phyloP scores from a whole-genome alignment of 2,329 filamentous ascomycete species.

The Colletotrichum eleusines region DNA sequence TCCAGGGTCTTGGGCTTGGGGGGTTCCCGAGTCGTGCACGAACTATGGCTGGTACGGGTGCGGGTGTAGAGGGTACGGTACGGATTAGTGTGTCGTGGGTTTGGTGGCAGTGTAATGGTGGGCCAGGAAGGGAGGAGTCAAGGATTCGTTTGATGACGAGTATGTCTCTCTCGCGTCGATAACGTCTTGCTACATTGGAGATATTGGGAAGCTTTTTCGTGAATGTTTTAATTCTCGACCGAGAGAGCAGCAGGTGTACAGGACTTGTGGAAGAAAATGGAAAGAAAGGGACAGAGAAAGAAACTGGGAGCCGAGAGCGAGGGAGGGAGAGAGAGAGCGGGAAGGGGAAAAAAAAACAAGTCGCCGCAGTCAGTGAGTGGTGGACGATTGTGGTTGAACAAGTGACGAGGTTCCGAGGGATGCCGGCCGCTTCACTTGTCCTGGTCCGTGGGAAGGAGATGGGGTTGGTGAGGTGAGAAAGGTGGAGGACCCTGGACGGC shows the following conservation, averaged over 20 bases:
- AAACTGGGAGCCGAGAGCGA: slow-evolving; percentile 16
- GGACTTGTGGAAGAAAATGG: background rate
- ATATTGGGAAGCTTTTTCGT: background rate
- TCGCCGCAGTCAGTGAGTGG: slow-evolving; percentile 14
- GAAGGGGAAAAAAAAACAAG: slow-evolving; percentile 9
- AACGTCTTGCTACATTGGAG: slow-evolving; percentile 32
- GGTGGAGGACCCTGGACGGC: slow-evolving; percentile 33
- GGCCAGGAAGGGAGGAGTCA: slow-evolving; percentile 4
- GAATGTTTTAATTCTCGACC: background rate
- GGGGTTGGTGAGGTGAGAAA: slow-evolving; percentile 12
- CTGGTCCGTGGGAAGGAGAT: slow-evolving; percentile 29
- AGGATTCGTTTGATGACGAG: slow-evolving; percentile 16
- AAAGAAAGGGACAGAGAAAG: slow-evolving; percentile 3
- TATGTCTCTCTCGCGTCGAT: background rate
- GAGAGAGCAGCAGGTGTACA: background rate
- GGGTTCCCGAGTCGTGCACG: slow-evolving; percentile 36
- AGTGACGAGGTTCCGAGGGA: slow-evolving; percentile 42
- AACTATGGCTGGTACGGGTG: slow-evolving; percentile 33
- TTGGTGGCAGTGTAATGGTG: background rate
- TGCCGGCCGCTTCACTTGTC: slow-evolving; percentile 26
- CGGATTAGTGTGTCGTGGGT: background rate
- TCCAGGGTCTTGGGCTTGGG: slow-evolving; percentile 32
- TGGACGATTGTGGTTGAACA: slow-evolving; percentile 33
- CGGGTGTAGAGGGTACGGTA: slow-evolving; percentile 5
- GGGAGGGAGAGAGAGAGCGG: slow-evolving; percentile 2